phyloP scores from a whole-genome alignment of 306 rosid species.

The Luffa aegyptiaca region DNA sequence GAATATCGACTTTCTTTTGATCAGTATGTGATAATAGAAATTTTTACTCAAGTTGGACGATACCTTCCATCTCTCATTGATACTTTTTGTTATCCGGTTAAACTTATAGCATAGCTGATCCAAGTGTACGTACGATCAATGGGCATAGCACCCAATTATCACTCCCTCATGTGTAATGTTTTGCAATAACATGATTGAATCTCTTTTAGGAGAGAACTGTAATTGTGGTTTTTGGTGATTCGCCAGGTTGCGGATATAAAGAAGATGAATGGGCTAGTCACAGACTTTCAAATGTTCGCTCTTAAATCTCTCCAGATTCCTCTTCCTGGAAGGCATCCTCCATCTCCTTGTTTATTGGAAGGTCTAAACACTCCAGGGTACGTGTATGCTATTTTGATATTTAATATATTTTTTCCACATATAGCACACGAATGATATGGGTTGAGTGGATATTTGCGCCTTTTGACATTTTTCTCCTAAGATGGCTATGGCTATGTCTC shows the following conservation, averaged over 20 bases:
- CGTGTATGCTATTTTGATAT: neutral
- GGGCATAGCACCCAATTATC: neutral
- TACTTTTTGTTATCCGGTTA: neutral
- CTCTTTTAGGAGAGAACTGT: neutral
- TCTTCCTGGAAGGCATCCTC: constrained; percentile 88
- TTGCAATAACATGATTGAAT: neutral
- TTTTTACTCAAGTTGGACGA: neutral
- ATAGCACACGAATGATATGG: neutral
- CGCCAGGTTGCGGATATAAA: constrained; percentile 61
- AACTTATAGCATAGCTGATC: neutral
- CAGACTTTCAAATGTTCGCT: constrained; percentile 87
- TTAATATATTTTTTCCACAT: neutral
- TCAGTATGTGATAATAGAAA: neutral
- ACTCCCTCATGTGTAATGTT: neutral
- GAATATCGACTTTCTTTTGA: neutral
- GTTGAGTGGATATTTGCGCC: neutral
- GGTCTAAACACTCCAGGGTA: constrained; percentile 21
- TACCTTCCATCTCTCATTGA: neutral
- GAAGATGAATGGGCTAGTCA: constrained; percentile 77
- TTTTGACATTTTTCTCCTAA: neutral
- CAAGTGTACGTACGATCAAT: neutral
- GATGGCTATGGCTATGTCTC: neutral
- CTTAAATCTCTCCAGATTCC: constrained; percentile 76
- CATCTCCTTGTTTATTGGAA: constrained; percentile 61
- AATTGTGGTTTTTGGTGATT: constrained; percentile 8